Conservation (phyloP, 345 rosid genomes). For the Lumnitzera racemosa region DNA sequence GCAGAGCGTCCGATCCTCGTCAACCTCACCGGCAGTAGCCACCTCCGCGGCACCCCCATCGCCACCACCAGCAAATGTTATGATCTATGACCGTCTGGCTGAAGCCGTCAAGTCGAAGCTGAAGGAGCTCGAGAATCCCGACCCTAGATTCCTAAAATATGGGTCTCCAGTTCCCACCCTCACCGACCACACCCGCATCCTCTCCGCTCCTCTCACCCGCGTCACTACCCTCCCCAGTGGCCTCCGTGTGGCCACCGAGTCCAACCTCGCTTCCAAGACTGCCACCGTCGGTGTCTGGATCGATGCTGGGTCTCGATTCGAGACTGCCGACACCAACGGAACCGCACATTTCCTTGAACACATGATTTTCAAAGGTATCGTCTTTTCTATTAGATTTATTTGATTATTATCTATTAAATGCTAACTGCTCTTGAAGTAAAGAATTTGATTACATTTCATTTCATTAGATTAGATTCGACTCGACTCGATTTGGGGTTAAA, state of each 20-base stretch:
- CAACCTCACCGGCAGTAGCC: constrained; percentile 33
- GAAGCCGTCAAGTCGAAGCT: constrained; percentile 54
- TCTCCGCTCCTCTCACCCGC: constrained; percentile 81
- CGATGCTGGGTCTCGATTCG: constrained; percentile 93
- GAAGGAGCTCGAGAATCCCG: constrained; percentile 65
- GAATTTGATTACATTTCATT: too few relatives aligned
- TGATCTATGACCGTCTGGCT: constrained; percentile 77
- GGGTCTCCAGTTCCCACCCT: constrained; percentile 78
- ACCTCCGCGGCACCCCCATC: constrained; percentile 14
- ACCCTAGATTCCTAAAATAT: constrained; percentile 81
- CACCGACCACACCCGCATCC: constrained; percentile 63
- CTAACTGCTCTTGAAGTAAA: too few relatives aligned
- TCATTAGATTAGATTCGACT: too few relatives aligned
- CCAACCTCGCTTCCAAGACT: constrained; percentile 58
- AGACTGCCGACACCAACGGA: constrained; percentile 80
- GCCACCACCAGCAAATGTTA: constrained; percentile 48
- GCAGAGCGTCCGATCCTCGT: constrained; percentile 32
- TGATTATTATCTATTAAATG: too few relatives aligned
- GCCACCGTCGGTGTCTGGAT: constrained; percentile 98
- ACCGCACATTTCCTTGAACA: constrained; percentile 96
- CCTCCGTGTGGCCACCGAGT: constrained; percentile 88
- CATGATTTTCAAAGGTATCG: constrained; percentile 76
- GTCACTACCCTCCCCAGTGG: constrained; percentile 88
- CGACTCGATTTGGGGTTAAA: too few relatives aligned
- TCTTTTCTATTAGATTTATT: background rate